Conservation (phyloP, 371 early-diverging fungal genomes). For the Phascolomyces articulosus region DNA sequence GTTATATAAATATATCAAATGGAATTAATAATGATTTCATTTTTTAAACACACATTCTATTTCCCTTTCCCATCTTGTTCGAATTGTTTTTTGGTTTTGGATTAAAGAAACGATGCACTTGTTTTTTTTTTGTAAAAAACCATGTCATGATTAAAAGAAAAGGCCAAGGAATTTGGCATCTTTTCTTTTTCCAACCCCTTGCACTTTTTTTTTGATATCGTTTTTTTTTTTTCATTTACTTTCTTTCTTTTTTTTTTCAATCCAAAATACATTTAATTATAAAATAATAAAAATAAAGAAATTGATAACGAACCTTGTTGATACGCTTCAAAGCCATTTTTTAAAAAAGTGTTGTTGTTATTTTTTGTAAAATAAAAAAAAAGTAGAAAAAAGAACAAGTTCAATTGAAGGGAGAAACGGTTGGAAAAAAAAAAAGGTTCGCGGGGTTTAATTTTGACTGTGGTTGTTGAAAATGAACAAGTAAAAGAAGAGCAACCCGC, state of each 20-base stretch:
- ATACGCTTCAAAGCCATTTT: constrained; percentile 5
- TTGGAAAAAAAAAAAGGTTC: too few relatives aligned
- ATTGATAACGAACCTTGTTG: neutral
- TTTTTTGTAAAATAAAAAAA: neutral
- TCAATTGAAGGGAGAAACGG: too few relatives aligned
- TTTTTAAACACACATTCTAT: neutral
- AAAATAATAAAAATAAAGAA: neutral
- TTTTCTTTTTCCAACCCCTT: neutral
- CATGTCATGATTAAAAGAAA: too few relatives aligned
- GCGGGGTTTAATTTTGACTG: too few relatives aligned
- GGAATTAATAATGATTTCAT: neutral
- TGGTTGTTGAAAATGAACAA: too few relatives aligned
- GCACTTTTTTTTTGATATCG: neutral
- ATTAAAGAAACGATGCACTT: too few relatives aligned
- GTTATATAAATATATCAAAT: too few relatives aligned
- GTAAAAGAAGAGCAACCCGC: too few relatives aligned
- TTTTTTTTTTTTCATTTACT: neutral
- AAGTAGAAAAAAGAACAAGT: neutral
- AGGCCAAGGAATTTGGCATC: neutral
- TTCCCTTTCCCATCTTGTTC: too few relatives aligned
- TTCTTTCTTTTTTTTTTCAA: neutral
- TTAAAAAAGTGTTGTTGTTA: too few relatives aligned
- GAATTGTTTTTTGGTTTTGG: too few relatives aligned
- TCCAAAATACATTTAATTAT: neutral
- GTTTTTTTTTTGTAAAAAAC: too few relatives aligned